phyloP scores from a whole-genome alignment of 495 filamentous ascomycete genomes.

The Talaromyces nanjingensis region DNA sequence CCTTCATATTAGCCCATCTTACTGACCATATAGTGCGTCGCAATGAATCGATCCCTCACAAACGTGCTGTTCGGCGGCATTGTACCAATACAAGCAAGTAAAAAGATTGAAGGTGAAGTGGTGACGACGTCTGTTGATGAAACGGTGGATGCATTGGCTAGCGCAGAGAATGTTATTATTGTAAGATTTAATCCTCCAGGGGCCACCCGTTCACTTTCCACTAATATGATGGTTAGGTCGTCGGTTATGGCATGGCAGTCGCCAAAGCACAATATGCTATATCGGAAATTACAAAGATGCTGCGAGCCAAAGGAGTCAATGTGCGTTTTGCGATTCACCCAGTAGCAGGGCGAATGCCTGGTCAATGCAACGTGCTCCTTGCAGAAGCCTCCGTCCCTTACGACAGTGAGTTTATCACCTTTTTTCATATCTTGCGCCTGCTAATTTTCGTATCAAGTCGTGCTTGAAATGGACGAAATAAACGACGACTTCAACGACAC shows the following conservation, averaged over 20 bases:
- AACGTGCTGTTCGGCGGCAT: conserved; percentile 81
- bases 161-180: conserved; percentile 72
- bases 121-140: conserved; percentile 70
- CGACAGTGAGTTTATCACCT: conserved; percentile 46
- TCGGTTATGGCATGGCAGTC: conserved; percentile 84
- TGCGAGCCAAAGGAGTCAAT: conserved; percentile 61
- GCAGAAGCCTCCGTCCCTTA: conserved; percentile 79
- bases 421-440: background rate
- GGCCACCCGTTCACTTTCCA: background rate
- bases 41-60: conserved; percentile 74
- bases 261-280: conserved; percentile 83
- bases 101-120: conserved; percentile 67
- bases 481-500: conserved; percentile 80
- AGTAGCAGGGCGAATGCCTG: conserved; percentile 78
- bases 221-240: conserved; percentile 28
- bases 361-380: conserved; percentile 78
- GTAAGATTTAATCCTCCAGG: conserved; percentile 16
- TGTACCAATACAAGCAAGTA: conserved; percentile 49
- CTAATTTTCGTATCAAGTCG: conserved; percentile 36
- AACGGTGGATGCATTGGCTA: conserved; percentile 59
- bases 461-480: conserved; percentile 86
- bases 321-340: conserved; percentile 85
- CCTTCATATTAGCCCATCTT: background rate
- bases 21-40: conserved; percentile 50
- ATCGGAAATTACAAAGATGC: conserved; percentile 63